Conservation (phyloP, 2,329 filamentous ascomycete genomes). For the Ophiostoma novo-ulmi region DNA sequence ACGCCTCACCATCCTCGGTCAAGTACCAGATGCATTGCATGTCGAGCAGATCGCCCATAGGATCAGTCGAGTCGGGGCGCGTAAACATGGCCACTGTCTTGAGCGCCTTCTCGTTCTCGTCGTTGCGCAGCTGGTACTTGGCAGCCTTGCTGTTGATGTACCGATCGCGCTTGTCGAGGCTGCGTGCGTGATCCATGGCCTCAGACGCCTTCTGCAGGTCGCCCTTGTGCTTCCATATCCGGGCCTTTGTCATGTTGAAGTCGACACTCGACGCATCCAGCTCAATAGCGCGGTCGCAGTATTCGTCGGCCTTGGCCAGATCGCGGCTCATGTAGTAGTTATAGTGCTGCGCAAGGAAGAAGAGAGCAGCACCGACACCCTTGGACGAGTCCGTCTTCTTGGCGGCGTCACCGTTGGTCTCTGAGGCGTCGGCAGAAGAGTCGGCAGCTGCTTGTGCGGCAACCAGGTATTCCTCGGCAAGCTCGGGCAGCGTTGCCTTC, state of each 20-base stretch:
- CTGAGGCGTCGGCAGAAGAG: conserved; percentile 27
- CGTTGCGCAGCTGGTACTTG: conserved; percentile 91
- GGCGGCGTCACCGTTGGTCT: conserved; percentile 37
- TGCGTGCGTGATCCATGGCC: conserved; percentile 80
- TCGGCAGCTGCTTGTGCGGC: conserved; percentile 23
- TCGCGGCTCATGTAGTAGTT: conserved; percentile 87
- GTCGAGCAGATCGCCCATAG: conserved; percentile 84
- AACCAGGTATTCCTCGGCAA: conserved; percentile 74
- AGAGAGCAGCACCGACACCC: conserved; percentile 75
- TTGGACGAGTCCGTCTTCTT: conserved; percentile 44
- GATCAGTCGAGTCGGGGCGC: conserved; percentile 80
- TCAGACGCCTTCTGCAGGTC: conserved; percentile 74
- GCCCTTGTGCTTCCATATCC: conserved; percentile 88
- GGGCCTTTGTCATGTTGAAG: conserved; percentile 89
- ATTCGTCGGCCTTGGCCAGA: conserved; percentile 72
- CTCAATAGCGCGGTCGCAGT: conserved; percentile 77
- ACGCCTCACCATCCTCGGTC: conserved; percentile 89
- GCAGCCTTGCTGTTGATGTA: conserved; percentile 98
- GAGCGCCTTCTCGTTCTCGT: conserved; percentile 80
- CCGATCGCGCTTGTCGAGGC: conserved; percentile 81
- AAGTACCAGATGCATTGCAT: conserved; percentile 99
- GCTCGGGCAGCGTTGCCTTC: conserved; percentile 65
- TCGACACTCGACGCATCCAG: conserved; percentile 77
- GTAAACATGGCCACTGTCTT: conserved; percentile 93
- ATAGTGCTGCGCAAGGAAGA: conserved; percentile 95